These are phyloP conservation scores for Mortierella antarctica DNA, from an alignment of 192 early-diverging fungal species.

Conservation along the genomic window DNA sequence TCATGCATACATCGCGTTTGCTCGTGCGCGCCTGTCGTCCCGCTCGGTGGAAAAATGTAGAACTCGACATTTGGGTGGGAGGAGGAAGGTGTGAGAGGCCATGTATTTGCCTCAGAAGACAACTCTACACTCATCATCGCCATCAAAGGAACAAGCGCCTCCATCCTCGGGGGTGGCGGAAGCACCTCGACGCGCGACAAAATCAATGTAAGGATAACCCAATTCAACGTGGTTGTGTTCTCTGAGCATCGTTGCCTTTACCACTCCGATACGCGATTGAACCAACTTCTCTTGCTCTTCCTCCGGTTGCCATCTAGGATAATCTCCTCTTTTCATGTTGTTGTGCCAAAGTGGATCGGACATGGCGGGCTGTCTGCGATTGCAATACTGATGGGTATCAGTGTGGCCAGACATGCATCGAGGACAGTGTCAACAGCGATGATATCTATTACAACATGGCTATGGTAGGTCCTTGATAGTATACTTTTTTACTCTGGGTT, in stretches of 20 bases:
- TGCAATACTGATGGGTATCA: conserved; percentile 72
- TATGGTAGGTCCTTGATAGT: conserved; percentile 39
- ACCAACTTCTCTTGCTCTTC: not conserved
- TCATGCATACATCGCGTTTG: not conserved
- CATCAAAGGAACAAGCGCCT: conserved; percentile 87
- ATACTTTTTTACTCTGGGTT: not conserved
- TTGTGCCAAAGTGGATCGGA: conserved; percentile 85
- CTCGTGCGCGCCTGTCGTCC: not conserved
- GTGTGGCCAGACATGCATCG: conserved; percentile 72
- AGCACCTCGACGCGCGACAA: conserved; percentile 80
- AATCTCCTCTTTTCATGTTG: conserved; percentile 97
- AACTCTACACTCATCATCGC: conserved; percentile 81
- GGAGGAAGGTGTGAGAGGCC: conserved; percentile 81
- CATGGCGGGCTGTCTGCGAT: conserved; percentile 87
- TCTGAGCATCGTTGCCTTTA: not conserved
- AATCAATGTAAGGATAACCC: conserved; percentile 63
- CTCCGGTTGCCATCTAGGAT: conserved; percentile 62
- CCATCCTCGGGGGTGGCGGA: conserved; percentile 72
- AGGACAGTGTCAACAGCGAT: conserved; percentile 67
- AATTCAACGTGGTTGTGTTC: not conserved
- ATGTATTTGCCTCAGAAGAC: conserved; percentile 81
- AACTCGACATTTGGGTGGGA: conserved; percentile 81
- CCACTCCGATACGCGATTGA: not conserved
- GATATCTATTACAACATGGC: conserved; percentile 78
- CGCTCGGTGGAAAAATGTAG: conserved; percentile 26